Conservation (phyloP, 768 basidiomycete species). For the Trametes punicea region DNA sequence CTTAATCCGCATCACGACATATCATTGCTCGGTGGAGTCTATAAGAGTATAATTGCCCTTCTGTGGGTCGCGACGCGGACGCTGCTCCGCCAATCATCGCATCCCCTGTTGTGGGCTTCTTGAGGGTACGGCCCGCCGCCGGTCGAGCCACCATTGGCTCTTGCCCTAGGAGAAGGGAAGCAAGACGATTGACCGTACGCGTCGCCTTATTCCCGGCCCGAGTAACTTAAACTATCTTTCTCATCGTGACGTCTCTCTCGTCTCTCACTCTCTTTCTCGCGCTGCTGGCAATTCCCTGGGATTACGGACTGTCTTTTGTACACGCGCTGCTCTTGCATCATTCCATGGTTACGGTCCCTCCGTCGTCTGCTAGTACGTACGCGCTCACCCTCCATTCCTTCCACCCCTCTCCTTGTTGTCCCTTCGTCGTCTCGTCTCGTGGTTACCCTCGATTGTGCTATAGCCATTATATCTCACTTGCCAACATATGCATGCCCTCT, state of each 20-base stretch:
- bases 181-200: background rate
- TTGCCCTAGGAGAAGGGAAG: conserved; percentile 3
- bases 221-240: conserved; percentile 25
- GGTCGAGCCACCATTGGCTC: background rate
- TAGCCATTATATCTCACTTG: conserved; percentile 13
- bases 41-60: conserved; percentile 25
- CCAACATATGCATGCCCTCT: conserved; percentile 7
- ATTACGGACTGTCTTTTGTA: conserved; percentile 29
- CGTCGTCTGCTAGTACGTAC: conserved; percentile 22
- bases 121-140: conserved; percentile 3
- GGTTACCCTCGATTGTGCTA: conserved; percentile 15
- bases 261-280: conserved; percentile 13
- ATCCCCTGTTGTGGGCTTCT: background rate
- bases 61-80: conserved; percentile 4
- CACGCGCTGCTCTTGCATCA: conserved; percentile 24
- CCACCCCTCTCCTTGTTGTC: background rate
- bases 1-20: conserved; percentile 20
- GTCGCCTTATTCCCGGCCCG: conserved; percentile 1
- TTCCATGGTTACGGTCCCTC: conserved; percentile 20
- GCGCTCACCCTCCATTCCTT: conserved; percentile 14
- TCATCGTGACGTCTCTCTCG: conserved; percentile 14
- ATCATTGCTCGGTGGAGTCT: conserved; percentile 11
- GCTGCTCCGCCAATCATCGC: background rate
- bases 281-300: conserved; percentile 21
- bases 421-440: background rate